phyloP scores from a whole-genome alignment of 2,329 filamentous ascomycete genomes.

The Cyanodermella asteris region DNA sequence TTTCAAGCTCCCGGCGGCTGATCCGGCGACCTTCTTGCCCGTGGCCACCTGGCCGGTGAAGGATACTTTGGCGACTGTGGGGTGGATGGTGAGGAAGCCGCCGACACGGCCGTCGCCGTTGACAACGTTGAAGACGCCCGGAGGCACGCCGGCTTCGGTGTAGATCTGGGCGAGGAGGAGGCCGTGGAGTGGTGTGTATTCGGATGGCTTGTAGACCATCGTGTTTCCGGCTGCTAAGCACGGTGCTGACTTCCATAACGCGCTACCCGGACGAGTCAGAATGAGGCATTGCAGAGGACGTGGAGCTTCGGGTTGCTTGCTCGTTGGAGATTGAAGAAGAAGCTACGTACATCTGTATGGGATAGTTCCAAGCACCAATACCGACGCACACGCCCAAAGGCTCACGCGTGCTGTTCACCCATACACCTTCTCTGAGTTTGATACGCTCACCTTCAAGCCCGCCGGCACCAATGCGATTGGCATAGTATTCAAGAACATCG shows the following conservation, averaged over 20 bases:
- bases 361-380: slow-evolving; percentile 84
- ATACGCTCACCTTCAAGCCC: slow-evolving; percentile 64
- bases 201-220: slow-evolving; percentile 80
- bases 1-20: slow-evolving; percentile 62
- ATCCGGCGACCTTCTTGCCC: slow-evolving; percentile 56
- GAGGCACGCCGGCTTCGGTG: slow-evolving; percentile 54
- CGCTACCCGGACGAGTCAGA: slow-evolving; percentile 18
- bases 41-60: slow-evolving; percentile 78
- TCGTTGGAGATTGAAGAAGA: neutral
- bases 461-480: slow-evolving; percentile 53
- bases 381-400: slow-evolving; percentile 66
- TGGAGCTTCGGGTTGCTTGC: slow-evolving; percentile 5
- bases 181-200: slow-evolving; percentile 68
- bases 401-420: slow-evolving; percentile 65
- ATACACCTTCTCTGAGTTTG: slow-evolving; percentile 51
- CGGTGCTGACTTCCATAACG: slow-evolving; percentile 71
- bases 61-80: slow-evolving; percentile 59
- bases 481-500: slow-evolving; percentile 73
- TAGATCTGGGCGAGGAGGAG: slow-evolving; percentile 56
- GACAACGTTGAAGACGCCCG: slow-evolving; percentile 71
- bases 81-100: slow-evolving; percentile 50
- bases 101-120: slow-evolving; percentile 63
- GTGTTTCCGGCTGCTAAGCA: slow-evolving; percentile 72
- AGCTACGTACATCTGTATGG: slow-evolving; percentile 48
- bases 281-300: neutral